Evolutionary conservation across 768 basidiomycete genomes (phyloP), one percentile per base, ranked within the genome.

Genomic region (Boletus tomentosulus): DNA sequence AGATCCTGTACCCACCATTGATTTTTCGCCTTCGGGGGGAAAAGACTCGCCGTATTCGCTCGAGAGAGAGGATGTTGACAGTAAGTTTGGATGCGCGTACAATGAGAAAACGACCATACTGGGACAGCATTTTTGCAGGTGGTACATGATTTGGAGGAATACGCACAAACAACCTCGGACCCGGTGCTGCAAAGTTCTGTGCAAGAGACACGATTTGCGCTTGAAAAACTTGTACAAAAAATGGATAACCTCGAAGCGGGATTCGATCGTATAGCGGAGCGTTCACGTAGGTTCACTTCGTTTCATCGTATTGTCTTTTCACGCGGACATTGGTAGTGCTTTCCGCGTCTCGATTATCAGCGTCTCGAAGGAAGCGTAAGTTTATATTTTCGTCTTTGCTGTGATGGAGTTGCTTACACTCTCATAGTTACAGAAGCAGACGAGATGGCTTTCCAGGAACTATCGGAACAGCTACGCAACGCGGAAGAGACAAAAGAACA

Each of bases 231-330:
- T 6, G 74, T 92, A 41, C 71, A 68, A 31, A 86, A 84, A 68
- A 89, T 97, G 84, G 91, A 96, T 55, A 78, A 75, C 25, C 74
- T 95, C 12, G 87, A 91, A 66, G 67, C 80, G 1, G 86, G 87
- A 2, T 94, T 97, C 63, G 93, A 95, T 61, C 81, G 84, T 57
- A 86, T 95, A 61, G 87, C 89, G 3, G 91, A 94, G 66, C 82
- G 87, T 45, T 90, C 89, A 55, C 68, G 92, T 92, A 66, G 52
- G 89, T 61, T 15, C 56, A 0, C 6, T 16, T 27, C 1, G 43
- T n/a, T 3, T 24, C 24, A 13, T 5, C 30, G 30, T 4, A 3
- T 37, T 2, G 9, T 41, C 19, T 53, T 46, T 13, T 48, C 37
- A 57, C 56, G n/a, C 54, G 55, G 33, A 48, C 16, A 38, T 28